Conservation (phyloP, 2,329 filamentous ascomycete species). For the Cercospora sp. region DNA sequence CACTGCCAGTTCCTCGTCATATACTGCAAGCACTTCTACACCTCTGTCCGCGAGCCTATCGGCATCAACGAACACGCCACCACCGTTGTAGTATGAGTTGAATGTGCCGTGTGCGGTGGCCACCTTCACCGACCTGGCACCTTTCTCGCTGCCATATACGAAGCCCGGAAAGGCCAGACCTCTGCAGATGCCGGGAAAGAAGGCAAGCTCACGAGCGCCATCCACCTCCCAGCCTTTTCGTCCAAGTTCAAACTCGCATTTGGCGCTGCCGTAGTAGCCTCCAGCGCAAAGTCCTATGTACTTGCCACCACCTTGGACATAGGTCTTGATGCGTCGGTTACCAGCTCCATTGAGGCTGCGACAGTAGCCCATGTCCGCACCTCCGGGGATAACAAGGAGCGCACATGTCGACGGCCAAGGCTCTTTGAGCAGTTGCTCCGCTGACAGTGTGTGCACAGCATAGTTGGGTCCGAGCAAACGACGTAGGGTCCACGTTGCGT, state of each 20-base stretch:
- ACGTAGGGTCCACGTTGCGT: constrained; percentile 83
- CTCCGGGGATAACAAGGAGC: constrained; percentile 86
- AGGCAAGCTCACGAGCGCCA: constrained; percentile 78
- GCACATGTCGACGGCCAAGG: constrained; percentile 88
- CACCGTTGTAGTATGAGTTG: constrained; percentile 87
- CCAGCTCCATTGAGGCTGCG: constrained; percentile 82
- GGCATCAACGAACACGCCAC: constrained; percentile 86
- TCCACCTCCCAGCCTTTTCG: constrained; percentile 79
- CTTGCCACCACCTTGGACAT: constrained; percentile 77
- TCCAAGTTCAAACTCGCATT: constrained; percentile 90
- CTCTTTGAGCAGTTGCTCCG: constrained; percentile 79
- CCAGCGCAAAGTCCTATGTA: constrained; percentile 94
- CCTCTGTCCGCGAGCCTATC: constrained; percentile 60
- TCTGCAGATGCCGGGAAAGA: constrained; percentile 83
- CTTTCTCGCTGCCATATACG: constrained; percentile 82
- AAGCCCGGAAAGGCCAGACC: constrained; percentile 89
- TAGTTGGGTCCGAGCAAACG: constrained; percentile 86
- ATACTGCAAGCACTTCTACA: constrained; percentile 80
- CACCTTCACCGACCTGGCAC: constrained; percentile 71
- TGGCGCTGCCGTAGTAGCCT: constrained; percentile 79
- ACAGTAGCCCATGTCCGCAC: constrained; percentile 91
- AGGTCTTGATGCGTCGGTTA: constrained; percentile 80
- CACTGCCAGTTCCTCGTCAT: constrained; percentile 71
- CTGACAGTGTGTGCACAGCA: constrained; percentile 82
- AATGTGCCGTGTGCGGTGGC: constrained; percentile 65